These are phyloP conservation scores for Nidularia sp. DNA, from an alignment of 768 basidiomycete genomes.

Conservation along the genomic window DNA sequence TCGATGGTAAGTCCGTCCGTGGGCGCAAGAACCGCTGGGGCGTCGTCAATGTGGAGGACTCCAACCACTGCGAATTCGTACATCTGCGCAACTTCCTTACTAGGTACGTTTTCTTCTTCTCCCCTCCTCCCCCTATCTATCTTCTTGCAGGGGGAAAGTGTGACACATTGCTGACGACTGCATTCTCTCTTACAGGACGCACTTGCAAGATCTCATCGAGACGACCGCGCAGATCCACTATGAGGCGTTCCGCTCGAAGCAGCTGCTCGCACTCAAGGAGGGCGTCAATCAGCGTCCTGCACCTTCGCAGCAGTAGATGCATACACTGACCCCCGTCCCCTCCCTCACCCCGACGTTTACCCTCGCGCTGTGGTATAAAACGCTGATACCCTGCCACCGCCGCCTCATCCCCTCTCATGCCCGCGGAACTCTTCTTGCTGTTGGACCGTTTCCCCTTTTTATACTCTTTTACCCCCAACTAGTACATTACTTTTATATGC, in stretches of 20 bases:
- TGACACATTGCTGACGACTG: neutral
- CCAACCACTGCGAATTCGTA: conserved; percentile 96
- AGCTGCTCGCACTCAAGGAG: conserved; percentile 95
- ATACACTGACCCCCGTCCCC: neutral
- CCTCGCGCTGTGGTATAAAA: no score
- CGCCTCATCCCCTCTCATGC: no score
- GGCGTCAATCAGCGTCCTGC: conserved; percentile 72
- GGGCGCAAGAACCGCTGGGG: conserved; percentile 99
- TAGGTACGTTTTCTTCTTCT: conserved; percentile 39
- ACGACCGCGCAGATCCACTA: conserved; percentile 99
- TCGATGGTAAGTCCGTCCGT: conserved; percentile 92
- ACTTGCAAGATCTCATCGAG: conserved; percentile 97
- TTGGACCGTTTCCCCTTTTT: no score
- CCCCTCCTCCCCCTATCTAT: no score
- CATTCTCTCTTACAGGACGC: conserved; percentile 56
- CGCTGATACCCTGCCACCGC: no score
- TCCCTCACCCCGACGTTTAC: no score
- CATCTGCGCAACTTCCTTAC: conserved; percentile 97
- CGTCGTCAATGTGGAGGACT: conserved; percentile 96
- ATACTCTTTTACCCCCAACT: no score
- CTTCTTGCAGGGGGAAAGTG: no score
- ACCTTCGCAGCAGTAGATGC: conserved; percentile 28
- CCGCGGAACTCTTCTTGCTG: no score
- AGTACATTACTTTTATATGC: no score
- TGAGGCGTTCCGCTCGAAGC: conserved; percentile 99